These are phyloP conservation scores for Penicillium soppii DNA, from an alignment of 495 filamentous ascomycete species.

Conservation along the genomic window DNA sequence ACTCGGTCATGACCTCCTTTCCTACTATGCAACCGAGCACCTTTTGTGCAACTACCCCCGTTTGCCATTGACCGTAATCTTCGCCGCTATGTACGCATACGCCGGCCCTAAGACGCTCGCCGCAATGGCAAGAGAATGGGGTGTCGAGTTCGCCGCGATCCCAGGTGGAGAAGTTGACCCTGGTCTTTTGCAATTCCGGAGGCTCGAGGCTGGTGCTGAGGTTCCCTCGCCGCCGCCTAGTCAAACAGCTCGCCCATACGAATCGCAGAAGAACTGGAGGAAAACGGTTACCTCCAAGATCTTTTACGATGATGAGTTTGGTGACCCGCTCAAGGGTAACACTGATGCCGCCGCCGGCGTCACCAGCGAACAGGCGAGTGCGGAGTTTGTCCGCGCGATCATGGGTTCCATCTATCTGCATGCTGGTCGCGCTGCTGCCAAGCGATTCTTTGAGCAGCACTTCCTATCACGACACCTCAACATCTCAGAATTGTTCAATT, in stretches of 20 bases:
- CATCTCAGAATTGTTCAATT: slow-evolving; percentile 73
- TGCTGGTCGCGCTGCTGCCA: slow-evolving; percentile 63
- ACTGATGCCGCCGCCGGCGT: slow-evolving; percentile 26
- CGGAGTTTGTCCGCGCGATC: slow-evolving; percentile 74
- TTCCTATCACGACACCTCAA: slow-evolving; percentile 78
- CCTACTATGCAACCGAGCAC: slow-evolving; percentile 84
- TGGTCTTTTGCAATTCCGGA: slow-evolving; percentile 80
- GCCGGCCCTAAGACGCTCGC: slow-evolving; percentile 68
- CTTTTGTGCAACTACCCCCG: slow-evolving; percentile 86
- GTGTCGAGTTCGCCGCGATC: slow-evolving; percentile 76
- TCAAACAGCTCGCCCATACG: slow-evolving; percentile 38
- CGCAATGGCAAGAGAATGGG: slow-evolving; percentile 77
- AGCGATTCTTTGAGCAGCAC: slow-evolving; percentile 79
- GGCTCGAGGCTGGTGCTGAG: slow-evolving; percentile 57
- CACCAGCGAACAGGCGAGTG: slow-evolving; percentile 50
- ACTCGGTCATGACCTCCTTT: slow-evolving; percentile 77
- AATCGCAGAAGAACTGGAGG: slow-evolving; percentile 57
- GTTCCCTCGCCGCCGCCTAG: slow-evolving; percentile 14
- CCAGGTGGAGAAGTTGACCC: slow-evolving; percentile 92
- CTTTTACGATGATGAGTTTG: slow-evolving; percentile 78
- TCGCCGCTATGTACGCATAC: slow-evolving; percentile 80
- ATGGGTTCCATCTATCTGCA: slow-evolving; percentile 85
- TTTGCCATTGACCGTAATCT: slow-evolving; percentile 78
- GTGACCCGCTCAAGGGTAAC: slow-evolving; percentile 50
- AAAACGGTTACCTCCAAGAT: slow-evolving; percentile 68